A percentile compares a stretch with the other conserved stretches of the same genome.
These are phyloP conservation scores for Mycena galericulata DNA, from an alignment of 768 basidiomycete genomes.

Conservation along the genomic window DNA sequence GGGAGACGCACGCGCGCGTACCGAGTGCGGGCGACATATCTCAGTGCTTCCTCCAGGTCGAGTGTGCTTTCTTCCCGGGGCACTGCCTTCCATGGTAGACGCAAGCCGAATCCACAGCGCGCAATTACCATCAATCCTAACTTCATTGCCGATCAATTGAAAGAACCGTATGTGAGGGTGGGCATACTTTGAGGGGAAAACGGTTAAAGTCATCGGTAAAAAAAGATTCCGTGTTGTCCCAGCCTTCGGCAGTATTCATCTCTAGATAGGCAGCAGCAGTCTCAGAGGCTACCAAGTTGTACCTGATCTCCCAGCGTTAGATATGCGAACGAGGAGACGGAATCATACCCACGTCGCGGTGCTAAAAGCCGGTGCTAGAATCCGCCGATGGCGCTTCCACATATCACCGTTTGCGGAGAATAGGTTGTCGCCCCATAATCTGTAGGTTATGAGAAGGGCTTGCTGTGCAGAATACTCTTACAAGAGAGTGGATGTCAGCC, in stretches of 20 bases:
- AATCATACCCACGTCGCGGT: background rate
- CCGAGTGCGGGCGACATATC: background rate
- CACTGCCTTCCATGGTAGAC: background rate
- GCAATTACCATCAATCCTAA: background rate
- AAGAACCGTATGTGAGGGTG: background rate
- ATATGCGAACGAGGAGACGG: background rate
- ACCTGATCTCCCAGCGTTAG: background rate
- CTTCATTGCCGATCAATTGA: background rate
- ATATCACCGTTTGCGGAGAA: slow-evolving; percentile 4
- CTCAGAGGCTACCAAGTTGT: background rate
- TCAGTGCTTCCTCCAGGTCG: background rate
- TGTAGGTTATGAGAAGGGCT: background rate
- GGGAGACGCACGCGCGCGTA: background rate
- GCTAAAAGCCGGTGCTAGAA: slow-evolving; percentile 2
- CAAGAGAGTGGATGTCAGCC: background rate
- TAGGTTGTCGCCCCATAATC: background rate
- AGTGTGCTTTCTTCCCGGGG: background rate
- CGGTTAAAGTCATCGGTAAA: background rate
- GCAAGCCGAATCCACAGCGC: slow-evolving; percentile 1
- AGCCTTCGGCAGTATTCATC: background rate
- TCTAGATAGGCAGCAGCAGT: background rate
- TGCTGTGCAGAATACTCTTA: no score
- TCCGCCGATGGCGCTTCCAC: slow-evolving; percentile 6
- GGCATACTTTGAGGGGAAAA: background rate
- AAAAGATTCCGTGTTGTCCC: background rate